Evolutionary conservation across 495 filamentous ascomycete genomes (phyloP), one percentile per base, ranked within the genome.

Genomic region (Penicillium roqueforti): DNA sequence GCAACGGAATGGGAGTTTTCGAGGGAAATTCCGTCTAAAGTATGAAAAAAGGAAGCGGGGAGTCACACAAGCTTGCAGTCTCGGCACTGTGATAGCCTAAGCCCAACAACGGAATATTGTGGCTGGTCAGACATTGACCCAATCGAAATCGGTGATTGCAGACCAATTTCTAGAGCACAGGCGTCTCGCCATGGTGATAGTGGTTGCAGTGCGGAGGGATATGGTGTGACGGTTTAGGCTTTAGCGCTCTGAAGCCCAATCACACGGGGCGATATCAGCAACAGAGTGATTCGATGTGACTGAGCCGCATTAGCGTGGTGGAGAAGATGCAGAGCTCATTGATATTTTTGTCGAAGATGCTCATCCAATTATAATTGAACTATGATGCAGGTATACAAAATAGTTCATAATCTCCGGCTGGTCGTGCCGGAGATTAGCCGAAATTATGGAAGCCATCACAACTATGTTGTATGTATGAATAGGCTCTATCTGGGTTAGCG

Each of bases 251-350:
- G 41, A 11, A 47, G 42, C 14, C 61, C 58, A 64, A 67, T 67
- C 56, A 64, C 47, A 37, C 13, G 13, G 13, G 43, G 9, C 32
- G 22, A 16, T 14, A 45, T 36, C 31, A 46, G 52, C 38, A 32
- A 42, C 31, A 40, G 34, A 40, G 61, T 67, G 58, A 65, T 39
- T 55, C 29, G 54, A 49, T 8, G 63, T 67, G 64, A 67, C 42
- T 37, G 49, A 57, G 32, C 64, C 47, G 64, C 64, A 67, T 67
- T 67, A 67, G 64, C 59, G 61, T 26, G 44, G 54, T 55, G 51
- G 51, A 22, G 37, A 39, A 31, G n/a, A 49, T 37, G 40, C 26
- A 43, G 50, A 34, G 44, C 43, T 6, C 43, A 40, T 7, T 25
- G 9, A 42, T 47, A 28, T 26, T 44, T 13, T 2, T 22, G 11